Percentiles rank a stretch among this genome's conserved stretches.
These are phyloP conservation scores for Starmerella ratchasimensis DNA, from an alignment of 805 yeast genomes.

Conservation along the genomic window DNA sequence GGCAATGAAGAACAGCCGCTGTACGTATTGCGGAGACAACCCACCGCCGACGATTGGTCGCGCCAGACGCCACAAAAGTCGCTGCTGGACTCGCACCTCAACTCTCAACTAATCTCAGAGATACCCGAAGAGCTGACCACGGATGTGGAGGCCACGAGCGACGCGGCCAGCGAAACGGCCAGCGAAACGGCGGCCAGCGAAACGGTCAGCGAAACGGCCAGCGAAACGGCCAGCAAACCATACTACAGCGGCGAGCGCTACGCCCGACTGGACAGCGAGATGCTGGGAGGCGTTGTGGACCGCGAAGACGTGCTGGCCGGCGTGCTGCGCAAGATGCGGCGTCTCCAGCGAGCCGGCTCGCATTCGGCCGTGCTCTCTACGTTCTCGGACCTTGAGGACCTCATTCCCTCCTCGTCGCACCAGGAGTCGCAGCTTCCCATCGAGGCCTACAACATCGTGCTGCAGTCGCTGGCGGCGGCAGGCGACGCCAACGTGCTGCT, in stretches of 20 bases:
- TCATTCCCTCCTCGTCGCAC: neutral
- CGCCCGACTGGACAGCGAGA: no score
- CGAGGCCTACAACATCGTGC: constrained; percentile 21
- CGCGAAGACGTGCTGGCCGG: constrained; percentile 5
- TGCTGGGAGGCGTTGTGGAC: no score
- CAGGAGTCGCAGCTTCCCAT: constrained; percentile 11
- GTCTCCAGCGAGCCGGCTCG: constrained; percentile 12
- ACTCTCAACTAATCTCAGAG: no score
- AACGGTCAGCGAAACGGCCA: neutral
- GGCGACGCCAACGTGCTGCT: constrained; percentile 20
- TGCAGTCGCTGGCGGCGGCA: constrained; percentile 16
- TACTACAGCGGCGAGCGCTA: no score
- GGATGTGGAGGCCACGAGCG: no score
- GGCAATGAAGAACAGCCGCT: constrained; percentile 6
- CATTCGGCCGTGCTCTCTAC: constrained; percentile 10
- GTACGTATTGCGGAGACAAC: no score
- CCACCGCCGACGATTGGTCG: no score
- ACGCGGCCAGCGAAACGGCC: no score
- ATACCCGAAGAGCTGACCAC: no score
- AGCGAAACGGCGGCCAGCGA: neutral
- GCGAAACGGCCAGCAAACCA: no score
- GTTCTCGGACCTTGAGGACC: constrained; percentile 7
- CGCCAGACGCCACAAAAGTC: no score
- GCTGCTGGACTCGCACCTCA: no score
- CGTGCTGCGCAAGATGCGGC: constrained; percentile 11